Conservation (phyloP, 495 filamentous ascomycete species). For the Hypoxylon crocopeplum region DNA sequence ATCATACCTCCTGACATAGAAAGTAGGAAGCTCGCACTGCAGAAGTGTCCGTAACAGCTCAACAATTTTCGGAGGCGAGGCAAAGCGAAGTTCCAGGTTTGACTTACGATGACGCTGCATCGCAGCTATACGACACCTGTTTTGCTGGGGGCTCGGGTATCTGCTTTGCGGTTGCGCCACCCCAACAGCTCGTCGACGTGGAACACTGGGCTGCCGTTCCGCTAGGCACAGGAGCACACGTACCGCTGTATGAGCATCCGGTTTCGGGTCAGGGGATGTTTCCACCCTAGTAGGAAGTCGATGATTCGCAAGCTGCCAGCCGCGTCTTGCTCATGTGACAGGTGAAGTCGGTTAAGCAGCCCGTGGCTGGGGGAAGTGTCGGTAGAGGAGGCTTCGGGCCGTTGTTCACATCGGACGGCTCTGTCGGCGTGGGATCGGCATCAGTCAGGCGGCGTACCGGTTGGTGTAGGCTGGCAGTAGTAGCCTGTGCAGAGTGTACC, state of each 20-base stretch:
- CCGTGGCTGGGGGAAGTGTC: not conserved
- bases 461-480: constrained; percentile 14
- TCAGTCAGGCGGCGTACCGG: not conserved
- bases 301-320: not conserved
- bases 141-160: not conserved
- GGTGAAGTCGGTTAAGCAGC: not conserved
- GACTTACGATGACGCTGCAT: not conserved
- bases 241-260: not conserved
- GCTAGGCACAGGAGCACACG: not conserved
- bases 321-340: not conserved
- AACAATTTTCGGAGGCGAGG: too few relatives aligned
- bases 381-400: not conserved
- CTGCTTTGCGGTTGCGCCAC: not conserved
- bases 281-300: not conserved
- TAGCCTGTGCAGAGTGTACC: constrained; percentile 25
- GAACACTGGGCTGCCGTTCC: not conserved
- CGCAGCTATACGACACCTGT: not conserved
- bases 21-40: not conserved
- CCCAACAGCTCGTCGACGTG: not conserved
- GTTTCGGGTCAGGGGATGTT: not conserved
- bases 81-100: too few relatives aligned
- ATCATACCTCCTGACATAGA: not conserved
- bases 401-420: not conserved
- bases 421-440: not conserved
- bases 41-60: too few relatives aligned